Evolutionary conservation across 352 stramenopile genomes (phyloP).

Genomic region (Phytophthora litchii): DNA sequence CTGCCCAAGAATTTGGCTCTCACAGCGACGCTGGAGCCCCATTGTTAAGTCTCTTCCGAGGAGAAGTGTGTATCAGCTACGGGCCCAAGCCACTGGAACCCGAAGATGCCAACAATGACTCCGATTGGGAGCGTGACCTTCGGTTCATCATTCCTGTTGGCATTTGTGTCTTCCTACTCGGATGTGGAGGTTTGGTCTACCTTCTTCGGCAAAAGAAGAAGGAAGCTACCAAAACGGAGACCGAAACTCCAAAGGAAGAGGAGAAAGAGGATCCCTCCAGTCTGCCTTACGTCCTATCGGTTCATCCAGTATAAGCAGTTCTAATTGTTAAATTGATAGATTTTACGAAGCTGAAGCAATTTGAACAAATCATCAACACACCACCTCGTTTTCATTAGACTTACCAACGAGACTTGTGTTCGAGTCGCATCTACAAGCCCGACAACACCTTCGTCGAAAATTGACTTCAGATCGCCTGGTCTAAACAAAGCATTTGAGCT

Average conservation of each 20-base stretch:
- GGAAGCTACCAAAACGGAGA: slow-evolving; percentile 24
- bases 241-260: slow-evolving; percentile 49
- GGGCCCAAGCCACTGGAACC: neutral
- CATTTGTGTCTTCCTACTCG: slow-evolving; percentile 52
- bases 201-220: slow-evolving; percentile 49
- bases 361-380: neutral
- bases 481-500: neutral
- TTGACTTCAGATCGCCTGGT: neutral
- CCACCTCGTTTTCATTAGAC: slow-evolving; percentile 31
- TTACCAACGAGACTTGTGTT: slow-evolving; percentile 19
- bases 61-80: slow-evolving; percentile 22
- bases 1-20: slow-evolving; percentile 1
- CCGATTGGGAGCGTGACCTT: slow-evolving; percentile 27
- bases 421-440: slow-evolving; percentile 13
- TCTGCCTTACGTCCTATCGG: slow-evolving; percentile 56
- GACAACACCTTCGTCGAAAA: neutral
- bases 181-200: slow-evolving; percentile 44
- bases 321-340: no score
- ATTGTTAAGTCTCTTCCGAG: slow-evolving; percentile 29
- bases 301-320: slow-evolving; percentile 21
- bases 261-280: slow-evolving; percentile 56
- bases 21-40: slow-evolving; percentile 1
- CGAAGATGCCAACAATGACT: slow-evolving; percentile 10
- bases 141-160: slow-evolving; percentile 46
- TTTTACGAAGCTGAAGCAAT: no score